Base-by-base conservation (phyloP, 2,329 filamentous ascomycete species). In the Colletotrichum sp. region DNA sequence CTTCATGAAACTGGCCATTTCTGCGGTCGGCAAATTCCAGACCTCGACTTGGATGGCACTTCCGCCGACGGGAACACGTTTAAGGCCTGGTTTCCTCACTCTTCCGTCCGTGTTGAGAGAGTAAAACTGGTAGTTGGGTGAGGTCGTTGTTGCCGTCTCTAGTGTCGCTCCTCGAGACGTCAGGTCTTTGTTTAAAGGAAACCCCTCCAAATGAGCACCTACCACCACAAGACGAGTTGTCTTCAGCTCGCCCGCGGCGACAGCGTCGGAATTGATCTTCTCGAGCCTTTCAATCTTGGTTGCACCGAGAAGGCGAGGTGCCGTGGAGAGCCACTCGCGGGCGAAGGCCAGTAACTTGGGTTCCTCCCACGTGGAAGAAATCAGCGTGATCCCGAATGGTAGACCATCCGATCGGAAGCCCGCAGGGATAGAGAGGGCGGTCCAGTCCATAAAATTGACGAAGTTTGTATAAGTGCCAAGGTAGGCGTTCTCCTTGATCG, bases 391-490 rank as follows among this genome's bases (percentile, higher is more conserved):
- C 2, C 85, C 84, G 68, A 86, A 86, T 1, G 85, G 84, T 8
- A 86, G 78, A 0, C 82, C 83, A 39, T 85, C 83, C 0, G 77
- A 43, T 1, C 84, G 76, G 43, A 84, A 85, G 3, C 87, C 87
- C 1, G 90, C 90, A 3, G 89, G 89, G n/a, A 91, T 84, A 2
- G 88, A 86, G 12, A 91, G 78, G 4, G 88, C 89, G 52, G 87
- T 88, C 78, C 91, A 85, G 80, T 93, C 91, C 22, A 93, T 81
- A 32, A 93, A 89, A 78, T 93, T 93, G 18, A 88, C 91, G 79
- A 89, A 92, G 79, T 92, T 91, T 0, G 90, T 91, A 72, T 91
- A 92, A 27, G 86, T 88, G 8, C 90, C 89, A 8, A 91, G 79
- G 5, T 85, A 81, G 6, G 88, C 88, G 78, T 93, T 93, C 79